A percentile compares a stretch with the other conserved stretches of the same genome.
These are phyloP conservation scores for Arthrobotrys sinensis DNA, from an alignment of 2,329 filamentous ascomycete species.

Conservation along the genomic window DNA sequence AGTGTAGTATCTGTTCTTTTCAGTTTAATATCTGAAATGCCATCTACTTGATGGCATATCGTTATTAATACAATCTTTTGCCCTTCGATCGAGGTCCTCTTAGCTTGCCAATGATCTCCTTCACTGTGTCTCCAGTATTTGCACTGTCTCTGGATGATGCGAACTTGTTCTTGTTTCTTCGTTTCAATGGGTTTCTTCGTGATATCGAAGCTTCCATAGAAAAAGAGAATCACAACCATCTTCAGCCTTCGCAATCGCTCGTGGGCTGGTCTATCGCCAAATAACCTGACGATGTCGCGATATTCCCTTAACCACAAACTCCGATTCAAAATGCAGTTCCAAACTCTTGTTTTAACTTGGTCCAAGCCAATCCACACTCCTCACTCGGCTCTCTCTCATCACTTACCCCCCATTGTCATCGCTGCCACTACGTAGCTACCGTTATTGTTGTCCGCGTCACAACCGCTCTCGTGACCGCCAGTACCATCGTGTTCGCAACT, in stretches of 20 bases:
- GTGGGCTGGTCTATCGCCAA: too few relatives aligned
- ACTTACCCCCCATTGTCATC: too few relatives aligned
- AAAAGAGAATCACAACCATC: too few relatives aligned
- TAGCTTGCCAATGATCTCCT: constrained; percentile 50
- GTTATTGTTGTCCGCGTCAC: too few relatives aligned
- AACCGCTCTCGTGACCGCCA: too few relatives aligned
- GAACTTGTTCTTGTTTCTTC: constrained; percentile 20
- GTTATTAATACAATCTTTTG: constrained; percentile 57
- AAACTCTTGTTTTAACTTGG: constrained; percentile 54
- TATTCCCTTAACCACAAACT: constrained; percentile 21
- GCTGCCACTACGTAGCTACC: too few relatives aligned
- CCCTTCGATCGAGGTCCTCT: constrained; percentile 29
- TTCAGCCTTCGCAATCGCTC: too few relatives aligned
- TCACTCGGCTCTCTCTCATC: constrained; percentile 58
- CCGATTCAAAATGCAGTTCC: constrained; percentile 61
- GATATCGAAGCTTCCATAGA: constrained; percentile 40
- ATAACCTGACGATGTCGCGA: too few relatives aligned
- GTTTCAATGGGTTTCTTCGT: constrained; percentile 43
- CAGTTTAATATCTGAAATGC: constrained; percentile 67
- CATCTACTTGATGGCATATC: constrained; percentile 21
- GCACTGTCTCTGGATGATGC: constrained; percentile 59
- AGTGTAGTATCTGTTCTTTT: constrained; percentile 71
- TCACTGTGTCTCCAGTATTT: constrained; percentile 60
- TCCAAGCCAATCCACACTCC: constrained; percentile 61
- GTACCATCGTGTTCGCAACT: too few relatives aligned